Conservation (phyloP, 176 grass and related monocot genomes). For the Lolium multiflorum region DNA sequence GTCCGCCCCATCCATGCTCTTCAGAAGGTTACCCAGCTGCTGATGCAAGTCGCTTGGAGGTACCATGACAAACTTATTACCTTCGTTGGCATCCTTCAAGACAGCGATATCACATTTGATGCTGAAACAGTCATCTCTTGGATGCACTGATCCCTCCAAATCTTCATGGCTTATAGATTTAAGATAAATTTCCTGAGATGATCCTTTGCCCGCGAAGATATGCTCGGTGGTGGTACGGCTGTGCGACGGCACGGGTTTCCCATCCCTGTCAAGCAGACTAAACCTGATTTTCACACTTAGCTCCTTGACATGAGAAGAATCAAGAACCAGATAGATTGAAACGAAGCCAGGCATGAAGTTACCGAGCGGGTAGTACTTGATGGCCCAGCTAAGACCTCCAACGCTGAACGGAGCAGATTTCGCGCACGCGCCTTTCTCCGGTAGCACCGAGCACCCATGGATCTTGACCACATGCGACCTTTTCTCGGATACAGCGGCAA, state of each 20-base stretch:
- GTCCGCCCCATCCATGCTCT: neutral
- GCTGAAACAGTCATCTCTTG: neutral
- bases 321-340: neutral
- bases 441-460: neutral
- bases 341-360: neutral
- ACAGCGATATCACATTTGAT: neutral
- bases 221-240: neutral
- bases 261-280: neutral
- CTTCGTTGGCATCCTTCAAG: neutral
- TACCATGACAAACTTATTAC: constrained; percentile 6
- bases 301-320: neutral
- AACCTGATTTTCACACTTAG: neutral
- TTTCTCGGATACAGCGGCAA: neutral
- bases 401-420: neutral
- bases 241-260: neutral
- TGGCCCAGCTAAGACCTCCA: neutral
- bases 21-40: neutral
- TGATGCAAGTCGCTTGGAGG: neutral
- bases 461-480: neutral
- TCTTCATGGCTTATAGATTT: neutral
- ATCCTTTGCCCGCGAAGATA: neutral
- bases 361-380: neutral
- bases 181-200: neutral
- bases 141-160: neutral
- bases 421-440: neutral